Percentiles rank a stretch among this genome's conserved stretches.
These are phyloP conservation scores for Leishmania tarentolae DNA, from an alignment of 208 protist species.

Conservation along the genomic window DNA sequence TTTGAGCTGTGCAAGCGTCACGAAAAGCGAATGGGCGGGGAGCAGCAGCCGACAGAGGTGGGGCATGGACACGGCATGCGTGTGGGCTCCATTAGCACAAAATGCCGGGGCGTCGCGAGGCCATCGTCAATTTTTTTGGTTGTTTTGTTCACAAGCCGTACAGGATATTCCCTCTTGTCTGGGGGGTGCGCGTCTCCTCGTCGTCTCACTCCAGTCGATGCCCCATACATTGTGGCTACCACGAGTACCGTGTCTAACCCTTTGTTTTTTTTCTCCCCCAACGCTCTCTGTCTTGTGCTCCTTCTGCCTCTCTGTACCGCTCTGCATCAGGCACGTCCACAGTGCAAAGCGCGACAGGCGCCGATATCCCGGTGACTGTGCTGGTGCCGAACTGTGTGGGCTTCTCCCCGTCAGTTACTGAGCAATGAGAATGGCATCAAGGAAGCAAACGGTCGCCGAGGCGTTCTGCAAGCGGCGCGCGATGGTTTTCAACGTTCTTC, in stretches of 20 bases:
- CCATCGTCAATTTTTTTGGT: not conserved
- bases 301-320: no score
- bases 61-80: not conserved
- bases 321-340: not conserved
- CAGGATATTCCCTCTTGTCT: constrained; percentile 1
- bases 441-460: not conserved
- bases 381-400: not conserved
- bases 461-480: not conserved
- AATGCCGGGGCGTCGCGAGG: not conserved
- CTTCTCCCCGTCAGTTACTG: not conserved
- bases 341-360: not conserved
- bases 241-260: not conserved
- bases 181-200: not conserved
- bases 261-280: not conserved
- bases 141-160: not conserved
- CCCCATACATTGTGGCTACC: no score
- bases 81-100: not conserved
- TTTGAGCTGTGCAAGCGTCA: not conserved
- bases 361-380: not conserved
- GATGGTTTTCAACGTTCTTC: not conserved
- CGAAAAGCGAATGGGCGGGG: not conserved
- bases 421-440: not conserved
- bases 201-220: not conserved
- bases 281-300: not conserved
- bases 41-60: not conserved